These are phyloP conservation scores for Elaeis guineensis DNA, from an alignment of 176 grass and related monocot genomes.

Conservation along the genomic window DNA sequence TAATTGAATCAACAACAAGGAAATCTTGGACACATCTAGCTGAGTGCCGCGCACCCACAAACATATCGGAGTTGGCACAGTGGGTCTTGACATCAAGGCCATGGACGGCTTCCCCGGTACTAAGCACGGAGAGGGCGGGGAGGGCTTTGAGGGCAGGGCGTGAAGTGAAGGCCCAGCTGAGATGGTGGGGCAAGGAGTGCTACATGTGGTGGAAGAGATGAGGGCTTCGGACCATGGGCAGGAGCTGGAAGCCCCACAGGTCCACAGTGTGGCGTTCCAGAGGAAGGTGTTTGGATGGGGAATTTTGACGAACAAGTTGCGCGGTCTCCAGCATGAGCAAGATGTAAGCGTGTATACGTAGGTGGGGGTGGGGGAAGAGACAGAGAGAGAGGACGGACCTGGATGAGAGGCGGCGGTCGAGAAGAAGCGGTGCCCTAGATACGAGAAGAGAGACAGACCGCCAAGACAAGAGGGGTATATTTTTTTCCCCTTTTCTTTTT, in stretches of 20 bases:
- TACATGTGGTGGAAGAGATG: constrained; percentile 20
- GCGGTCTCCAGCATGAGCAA: background rate
- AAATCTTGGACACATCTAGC: constrained; percentile 47
- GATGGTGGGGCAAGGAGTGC: background rate
- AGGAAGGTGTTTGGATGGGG: constrained; percentile 9
- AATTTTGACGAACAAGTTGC: constrained; percentile 4
- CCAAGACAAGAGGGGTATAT: too few relatives aligned
- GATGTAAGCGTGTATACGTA: too few relatives aligned
- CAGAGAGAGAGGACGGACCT: too few relatives aligned
- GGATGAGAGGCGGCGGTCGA: too few relatives aligned
- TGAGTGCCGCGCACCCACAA: constrained; percentile 38
- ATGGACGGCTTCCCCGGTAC: constrained; percentile 38
- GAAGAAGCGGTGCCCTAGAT: too few relatives aligned
- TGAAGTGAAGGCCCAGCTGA: constrained; percentile 33
- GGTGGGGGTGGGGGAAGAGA: too few relatives aligned
- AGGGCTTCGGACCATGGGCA: constrained; percentile 29
- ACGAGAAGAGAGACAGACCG: too few relatives aligned
- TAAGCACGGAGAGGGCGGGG: constrained; percentile 26
- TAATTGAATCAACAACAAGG: background rate
- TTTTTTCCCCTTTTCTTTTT: too few relatives aligned
- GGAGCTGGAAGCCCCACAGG: constrained; percentile 20
- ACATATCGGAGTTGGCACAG: constrained; percentile 28
- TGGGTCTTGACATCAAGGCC: constrained; percentile 27
- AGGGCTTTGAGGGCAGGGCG: constrained; percentile 34
- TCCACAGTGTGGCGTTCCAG: constrained; percentile 49